A percentile compares a stretch with the other conserved stretches of the same genome.
Conservation (phyloP, 352 stramenopile species). For the Phytopythium mirpurense region DNA sequence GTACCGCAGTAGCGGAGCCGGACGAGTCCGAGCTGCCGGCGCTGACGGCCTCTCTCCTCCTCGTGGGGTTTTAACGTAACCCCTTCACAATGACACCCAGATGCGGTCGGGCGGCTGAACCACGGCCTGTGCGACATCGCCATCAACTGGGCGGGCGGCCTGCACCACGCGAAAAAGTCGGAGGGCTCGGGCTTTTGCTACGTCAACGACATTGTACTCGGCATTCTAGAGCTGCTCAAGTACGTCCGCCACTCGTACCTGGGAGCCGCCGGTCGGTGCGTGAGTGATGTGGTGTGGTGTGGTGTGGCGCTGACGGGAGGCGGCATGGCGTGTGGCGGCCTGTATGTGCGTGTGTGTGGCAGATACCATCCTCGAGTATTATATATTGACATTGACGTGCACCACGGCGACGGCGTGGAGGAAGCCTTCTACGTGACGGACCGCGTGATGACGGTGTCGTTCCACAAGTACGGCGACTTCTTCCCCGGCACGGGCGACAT, state of each 20-base stretch:
- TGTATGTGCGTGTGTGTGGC: no score
- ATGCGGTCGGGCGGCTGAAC: conserved; percentile 96
- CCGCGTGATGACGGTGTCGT: conserved; percentile 98
- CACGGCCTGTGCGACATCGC: conserved; percentile 93
- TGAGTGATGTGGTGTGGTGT: neutral
- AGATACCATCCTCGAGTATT: conserved; percentile 91
- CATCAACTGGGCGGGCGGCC: conserved; percentile 97
- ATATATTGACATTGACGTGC: conserved; percentile 99
- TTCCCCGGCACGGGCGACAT: conserved; percentile 97
- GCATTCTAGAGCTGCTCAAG: conserved; percentile 98
- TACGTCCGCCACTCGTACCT: no score
- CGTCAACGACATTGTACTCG: conserved; percentile 98
- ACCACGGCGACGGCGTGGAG: conserved; percentile 98
- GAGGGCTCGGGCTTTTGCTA: conserved; percentile 95
- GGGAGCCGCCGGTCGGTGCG: no score
- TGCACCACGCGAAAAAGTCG: conserved; percentile 98
- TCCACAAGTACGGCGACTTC: conserved; percentile 99
- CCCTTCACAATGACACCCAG: no score
- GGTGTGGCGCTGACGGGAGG: conserved; percentile 64
- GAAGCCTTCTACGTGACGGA: conserved; percentile 96
- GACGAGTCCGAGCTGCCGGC: no score
- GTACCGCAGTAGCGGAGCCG: no score
- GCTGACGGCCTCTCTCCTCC: no score
- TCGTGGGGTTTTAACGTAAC: no score
- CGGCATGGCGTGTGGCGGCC: no score